Conservation (phyloP, 1,284 basidiomycete species). For the Trametes polyzona region DNA sequence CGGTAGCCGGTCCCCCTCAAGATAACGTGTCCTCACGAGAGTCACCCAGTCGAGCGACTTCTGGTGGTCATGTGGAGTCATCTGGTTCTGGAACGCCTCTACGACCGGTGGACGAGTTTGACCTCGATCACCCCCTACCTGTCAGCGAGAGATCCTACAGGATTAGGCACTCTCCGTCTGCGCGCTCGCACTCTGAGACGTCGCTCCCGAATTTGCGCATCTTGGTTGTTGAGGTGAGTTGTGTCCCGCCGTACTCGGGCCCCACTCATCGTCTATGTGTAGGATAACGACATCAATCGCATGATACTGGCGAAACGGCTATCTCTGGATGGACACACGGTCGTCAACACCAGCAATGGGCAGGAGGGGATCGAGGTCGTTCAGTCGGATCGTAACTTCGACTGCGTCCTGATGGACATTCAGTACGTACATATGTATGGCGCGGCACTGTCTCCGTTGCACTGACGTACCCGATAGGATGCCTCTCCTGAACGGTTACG, state of each 20-base stretch:
- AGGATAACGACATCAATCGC: slow-evolving; percentile 83
- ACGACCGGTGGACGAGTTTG: slow-evolving; percentile 44
- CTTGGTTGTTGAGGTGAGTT: slow-evolving; percentile 71
- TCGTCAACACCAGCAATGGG: slow-evolving; percentile 75
- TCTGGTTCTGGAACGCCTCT: slow-evolving; percentile 42
- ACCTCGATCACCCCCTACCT: slow-evolving; percentile 33
- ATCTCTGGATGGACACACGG: slow-evolving; percentile 67
- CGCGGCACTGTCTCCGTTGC: not conserved
- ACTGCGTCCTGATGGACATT: slow-evolving; percentile 85
- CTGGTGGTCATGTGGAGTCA: slow-evolving; percentile 39
- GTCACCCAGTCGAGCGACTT: slow-evolving; percentile 4
- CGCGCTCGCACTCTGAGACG: slow-evolving; percentile 4
- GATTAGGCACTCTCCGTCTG: slow-evolving; percentile 5
- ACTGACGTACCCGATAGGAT: slow-evolving; percentile 53
- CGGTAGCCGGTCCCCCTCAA: not conserved
- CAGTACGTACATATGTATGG: slow-evolving; percentile 54
- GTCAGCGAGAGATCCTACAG: not conserved
- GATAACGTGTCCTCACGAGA: not conserved
- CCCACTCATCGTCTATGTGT: not conserved
- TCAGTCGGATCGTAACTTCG: slow-evolving; percentile 64
- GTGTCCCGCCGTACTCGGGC: not conserved
- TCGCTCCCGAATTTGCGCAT: slow-evolving; percentile 50
- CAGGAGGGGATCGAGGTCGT: slow-evolving; percentile 76
- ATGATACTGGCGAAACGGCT: slow-evolving; percentile 76
- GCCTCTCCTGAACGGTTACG: slow-evolving; percentile 83